Evolutionary conservation across 352 stramenopile genomes (phyloP).

Genomic region (Thraustotheca clavata): DNA sequence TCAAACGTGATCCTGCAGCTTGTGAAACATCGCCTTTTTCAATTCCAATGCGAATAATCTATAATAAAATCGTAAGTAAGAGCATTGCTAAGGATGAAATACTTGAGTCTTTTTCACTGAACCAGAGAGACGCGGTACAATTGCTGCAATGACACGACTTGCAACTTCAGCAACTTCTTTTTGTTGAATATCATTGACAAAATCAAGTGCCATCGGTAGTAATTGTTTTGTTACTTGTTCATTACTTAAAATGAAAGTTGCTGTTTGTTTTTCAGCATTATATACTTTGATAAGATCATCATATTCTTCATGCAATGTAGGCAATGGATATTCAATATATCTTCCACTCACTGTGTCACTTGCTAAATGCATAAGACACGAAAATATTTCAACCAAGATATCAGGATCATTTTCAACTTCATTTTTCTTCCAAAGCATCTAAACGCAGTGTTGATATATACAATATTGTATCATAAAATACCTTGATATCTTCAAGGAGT

Average conservation of each 20-base stretch:
- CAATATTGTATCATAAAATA: not conserved
- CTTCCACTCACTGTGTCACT: slow-evolving; percentile 64
- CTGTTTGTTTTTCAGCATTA: slow-evolving; percentile 44
- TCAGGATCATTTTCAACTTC: slow-evolving; percentile 41
- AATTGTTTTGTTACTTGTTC: slow-evolving; percentile 71
- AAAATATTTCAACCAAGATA: slow-evolving; percentile 55
- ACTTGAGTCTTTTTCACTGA: slow-evolving; percentile 72
- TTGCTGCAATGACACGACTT: slow-evolving; percentile 46
- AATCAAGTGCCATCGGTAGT: slow-evolving; percentile 57
- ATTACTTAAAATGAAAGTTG: slow-evolving; percentile 58
- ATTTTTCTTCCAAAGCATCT: slow-evolving; percentile 59
- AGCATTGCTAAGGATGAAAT: not conserved
- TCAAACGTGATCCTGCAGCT: slow-evolving; percentile 57
- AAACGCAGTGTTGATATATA: not conserved
- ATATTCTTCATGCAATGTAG: slow-evolving; percentile 62
- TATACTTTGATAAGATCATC: slow-evolving; percentile 35
- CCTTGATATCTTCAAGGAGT: slow-evolving; percentile 70
- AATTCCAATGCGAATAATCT: slow-evolving; percentile 77
- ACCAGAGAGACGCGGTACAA: slow-evolving; percentile 43
- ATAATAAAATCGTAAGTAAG: no score
- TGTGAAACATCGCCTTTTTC: slow-evolving; percentile 79
- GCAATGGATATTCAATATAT: slow-evolving; percentile 42
- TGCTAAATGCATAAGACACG: slow-evolving; percentile 41
- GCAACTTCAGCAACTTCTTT: slow-evolving; percentile 67
- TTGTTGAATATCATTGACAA: slow-evolving; percentile 63